Evolutionary conservation across 2,329 filamentous ascomycete genomes (phyloP).

Genomic region (Fusarium palustre): DNA sequence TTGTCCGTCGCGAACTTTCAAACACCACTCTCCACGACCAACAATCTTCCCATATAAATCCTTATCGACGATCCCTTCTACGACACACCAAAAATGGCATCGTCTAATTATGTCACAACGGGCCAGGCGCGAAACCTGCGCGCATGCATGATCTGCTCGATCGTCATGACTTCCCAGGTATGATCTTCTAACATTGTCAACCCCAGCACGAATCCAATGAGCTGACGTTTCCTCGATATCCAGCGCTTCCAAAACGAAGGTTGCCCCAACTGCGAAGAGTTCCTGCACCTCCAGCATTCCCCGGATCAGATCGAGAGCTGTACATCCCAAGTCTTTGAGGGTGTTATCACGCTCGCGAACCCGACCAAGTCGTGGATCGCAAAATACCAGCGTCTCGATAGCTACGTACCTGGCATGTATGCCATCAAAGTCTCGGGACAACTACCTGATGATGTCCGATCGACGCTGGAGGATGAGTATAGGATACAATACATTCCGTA

Average conservation of each 20-base stretch:
- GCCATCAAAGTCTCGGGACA: conserved; percentile 94
- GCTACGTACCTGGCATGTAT: conserved; percentile 89
- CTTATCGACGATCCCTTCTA: background rate
- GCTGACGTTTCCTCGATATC: conserved; percentile 24
- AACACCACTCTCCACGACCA: conserved; percentile 19
- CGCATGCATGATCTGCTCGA: conserved; percentile 98
- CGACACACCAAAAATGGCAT: conserved; percentile 50
- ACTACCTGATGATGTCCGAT: conserved; percentile 73
- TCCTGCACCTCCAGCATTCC: conserved; percentile 84
- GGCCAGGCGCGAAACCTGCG: conserved; percentile 86
- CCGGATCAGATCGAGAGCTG: conserved; percentile 88
- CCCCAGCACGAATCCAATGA: background rate
- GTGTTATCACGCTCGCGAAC: conserved; percentile 85
- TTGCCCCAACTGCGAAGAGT: conserved; percentile 96
- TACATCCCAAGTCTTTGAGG: conserved; percentile 96
- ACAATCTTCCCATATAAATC: background rate
- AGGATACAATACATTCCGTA: conserved; percentile 75
- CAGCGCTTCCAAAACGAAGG: conserved; percentile 88
- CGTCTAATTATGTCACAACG: conserved; percentile 74
- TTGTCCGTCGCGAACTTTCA: conserved; percentile 23
- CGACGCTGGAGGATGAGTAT: conserved; percentile 71
- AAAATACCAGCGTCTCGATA: conserved; percentile 93
- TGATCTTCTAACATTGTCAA: conserved; percentile 44
- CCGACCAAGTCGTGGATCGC: conserved; percentile 92
- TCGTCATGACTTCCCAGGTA: conserved; percentile 85